Percentiles rank a stretch among this genome's conserved stretches.
Conservation (phyloP, 805 yeast species). For the Saitoella complicata region DNA sequence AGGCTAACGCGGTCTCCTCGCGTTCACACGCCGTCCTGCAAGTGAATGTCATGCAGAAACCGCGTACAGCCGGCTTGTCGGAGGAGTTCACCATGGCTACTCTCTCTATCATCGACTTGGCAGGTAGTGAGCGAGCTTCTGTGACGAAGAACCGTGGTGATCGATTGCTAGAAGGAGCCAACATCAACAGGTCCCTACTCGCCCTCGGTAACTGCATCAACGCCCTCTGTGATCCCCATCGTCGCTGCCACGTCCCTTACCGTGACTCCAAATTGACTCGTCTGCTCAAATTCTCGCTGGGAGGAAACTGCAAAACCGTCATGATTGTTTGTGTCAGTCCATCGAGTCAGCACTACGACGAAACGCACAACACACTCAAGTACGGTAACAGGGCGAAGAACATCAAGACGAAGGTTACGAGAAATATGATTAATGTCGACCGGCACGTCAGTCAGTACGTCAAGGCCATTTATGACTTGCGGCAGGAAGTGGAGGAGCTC, state of each 20-base stretch:
- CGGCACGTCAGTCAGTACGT: conserved; percentile 74
- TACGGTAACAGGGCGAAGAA: conserved; percentile 87
- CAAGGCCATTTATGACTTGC: conserved; percentile 70
- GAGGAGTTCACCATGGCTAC: conserved; percentile 66
- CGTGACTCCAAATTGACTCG: conserved; percentile 83
- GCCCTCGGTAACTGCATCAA: conserved; percentile 91
- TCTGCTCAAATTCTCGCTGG: conserved; percentile 70
- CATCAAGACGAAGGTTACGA: conserved; percentile 60
- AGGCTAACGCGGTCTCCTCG: conserved; percentile 79
- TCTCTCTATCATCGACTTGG: conserved; percentile 74
- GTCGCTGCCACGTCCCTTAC: conserved; percentile 67
- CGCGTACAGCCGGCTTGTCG: conserved; percentile 42
- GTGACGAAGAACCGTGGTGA: conserved; percentile 74
- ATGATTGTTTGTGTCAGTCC: conserved; percentile 95
- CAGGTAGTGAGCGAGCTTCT: conserved; percentile 90
- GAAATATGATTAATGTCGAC: conserved; percentile 62
- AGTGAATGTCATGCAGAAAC: conserved; percentile 47
- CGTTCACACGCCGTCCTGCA: conserved; percentile 90
- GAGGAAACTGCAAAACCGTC: conserved; percentile 87
- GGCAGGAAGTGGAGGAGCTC: conserved; percentile 53
- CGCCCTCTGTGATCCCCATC: conserved; percentile 63
- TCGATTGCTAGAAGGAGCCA: conserved; percentile 79
- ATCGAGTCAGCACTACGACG: conserved; percentile 74
- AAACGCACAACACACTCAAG: conserved; percentile 75
- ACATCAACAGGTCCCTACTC: conserved; percentile 67